Percentiles rank a stretch among this genome's conserved stretches.
Conservation (phyloP, 208 protist species). For the Wallacemonas sp. region DNA sequence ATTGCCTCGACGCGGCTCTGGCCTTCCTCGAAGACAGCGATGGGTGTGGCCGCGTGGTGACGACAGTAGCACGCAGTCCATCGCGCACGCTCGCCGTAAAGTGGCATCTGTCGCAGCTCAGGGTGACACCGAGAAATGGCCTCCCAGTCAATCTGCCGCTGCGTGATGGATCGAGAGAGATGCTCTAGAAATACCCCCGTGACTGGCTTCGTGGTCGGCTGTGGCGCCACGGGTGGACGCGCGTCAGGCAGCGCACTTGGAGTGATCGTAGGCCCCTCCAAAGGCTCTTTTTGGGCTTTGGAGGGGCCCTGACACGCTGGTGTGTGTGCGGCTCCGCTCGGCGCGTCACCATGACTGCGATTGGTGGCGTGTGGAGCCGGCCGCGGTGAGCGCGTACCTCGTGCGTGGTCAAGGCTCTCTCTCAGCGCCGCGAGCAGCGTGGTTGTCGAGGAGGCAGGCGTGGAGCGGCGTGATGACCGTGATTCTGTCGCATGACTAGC, state of each 20-base stretch:
- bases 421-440: too few species aligned
- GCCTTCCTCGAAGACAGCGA: background rate
- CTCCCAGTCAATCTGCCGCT: conserved; percentile 29
- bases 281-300: background rate
- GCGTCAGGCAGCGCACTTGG: too few species aligned
- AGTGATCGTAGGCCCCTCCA: too few species aligned
- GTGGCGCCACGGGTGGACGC: background rate
- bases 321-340: too few species aligned
- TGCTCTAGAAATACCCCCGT: conserved; percentile 19
- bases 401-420: background rate
- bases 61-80: conserved; percentile 27
- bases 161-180: conserved; percentile 18
- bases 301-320: too few species aligned
- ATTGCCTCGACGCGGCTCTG: too few species aligned
- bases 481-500: background rate
- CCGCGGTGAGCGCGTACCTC: too few species aligned
- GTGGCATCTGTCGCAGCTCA: conserved; percentile 24
- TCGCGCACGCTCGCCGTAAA: conserved; percentile 29
- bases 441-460: background rate
- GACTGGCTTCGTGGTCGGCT: conserved; percentile 15
- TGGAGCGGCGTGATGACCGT: background rate
- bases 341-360: too few species aligned
- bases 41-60: conserved; percentile 21
- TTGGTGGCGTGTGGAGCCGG: too few species aligned
- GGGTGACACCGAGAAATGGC: conserved; percentile 18